Percentiles rank a stretch among this genome's conserved stretches.
Conservation (phyloP, 768 basidiomycete genomes). For the Russula sp. region DNA sequence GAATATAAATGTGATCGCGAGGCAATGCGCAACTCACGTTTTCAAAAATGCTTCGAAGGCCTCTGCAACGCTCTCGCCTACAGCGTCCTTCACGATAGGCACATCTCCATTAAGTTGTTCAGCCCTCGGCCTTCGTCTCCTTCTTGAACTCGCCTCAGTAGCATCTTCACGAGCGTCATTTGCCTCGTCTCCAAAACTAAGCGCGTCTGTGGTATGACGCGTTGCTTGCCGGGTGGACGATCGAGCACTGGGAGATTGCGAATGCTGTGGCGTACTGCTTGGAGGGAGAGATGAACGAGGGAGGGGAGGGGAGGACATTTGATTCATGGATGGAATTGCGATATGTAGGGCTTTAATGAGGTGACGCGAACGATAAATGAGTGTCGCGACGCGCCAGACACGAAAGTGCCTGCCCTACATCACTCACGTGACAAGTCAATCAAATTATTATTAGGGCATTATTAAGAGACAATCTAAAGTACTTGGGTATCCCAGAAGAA, state of each 20-base stretch:
- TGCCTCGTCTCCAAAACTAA: conserved; percentile 39
- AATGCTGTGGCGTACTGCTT: conserved; percentile 39
- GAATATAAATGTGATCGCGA: background rate
- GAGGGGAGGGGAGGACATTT: conserved; percentile 47
- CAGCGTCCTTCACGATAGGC: conserved; percentile 85
- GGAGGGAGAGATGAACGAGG: conserved; percentile 47
- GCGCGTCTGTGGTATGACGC: conserved; percentile 28
- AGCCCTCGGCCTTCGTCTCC: conserved; percentile 37
- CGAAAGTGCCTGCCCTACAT: conserved; percentile 42
- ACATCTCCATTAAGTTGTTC: conserved; percentile 54
- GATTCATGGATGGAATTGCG: conserved; percentile 38
- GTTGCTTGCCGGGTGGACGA: conserved; percentile 26
- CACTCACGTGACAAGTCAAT: conserved; percentile 2
- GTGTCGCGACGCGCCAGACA: conserved; percentile 28
- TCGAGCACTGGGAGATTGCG: conserved; percentile 31
- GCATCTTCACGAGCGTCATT: conserved; percentile 36
- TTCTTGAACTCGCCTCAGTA: conserved; percentile 28
- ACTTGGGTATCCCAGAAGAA: conserved; percentile 6
- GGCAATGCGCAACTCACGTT: conserved; percentile 42
- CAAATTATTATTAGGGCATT: background rate
- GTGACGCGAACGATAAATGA: conserved; percentile 17
- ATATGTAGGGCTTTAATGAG: conserved; percentile 12
- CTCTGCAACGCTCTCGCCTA: conserved; percentile 91
- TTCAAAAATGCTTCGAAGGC: conserved; percentile 88
- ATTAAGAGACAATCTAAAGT: conserved; percentile 10